These are phyloP conservation scores for Acorus gramineus DNA, from an alignment of 106 monocot genomes.

Conservation along the genomic window DNA sequence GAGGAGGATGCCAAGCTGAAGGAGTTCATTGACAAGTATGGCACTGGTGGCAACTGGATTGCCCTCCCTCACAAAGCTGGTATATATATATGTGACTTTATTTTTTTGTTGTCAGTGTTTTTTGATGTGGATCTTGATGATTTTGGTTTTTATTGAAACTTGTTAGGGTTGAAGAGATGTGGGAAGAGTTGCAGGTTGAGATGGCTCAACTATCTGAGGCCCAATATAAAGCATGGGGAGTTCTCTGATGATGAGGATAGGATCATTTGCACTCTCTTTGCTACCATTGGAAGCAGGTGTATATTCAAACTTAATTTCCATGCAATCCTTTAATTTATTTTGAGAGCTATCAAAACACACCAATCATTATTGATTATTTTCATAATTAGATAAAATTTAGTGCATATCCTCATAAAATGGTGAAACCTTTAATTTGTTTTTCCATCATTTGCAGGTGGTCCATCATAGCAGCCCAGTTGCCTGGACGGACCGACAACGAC, in stretches of 20 bases:
- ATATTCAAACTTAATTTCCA: neutral
- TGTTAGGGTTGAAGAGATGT: slow-evolving; percentile 6
- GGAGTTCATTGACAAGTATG: no score
- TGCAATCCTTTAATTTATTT: neutral
- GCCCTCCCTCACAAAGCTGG: slow-evolving; percentile 10
- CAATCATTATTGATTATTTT: neutral
- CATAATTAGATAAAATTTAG: neutral
- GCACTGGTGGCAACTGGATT: neutral
- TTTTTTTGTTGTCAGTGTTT: neutral
- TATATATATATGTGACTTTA: neutral
- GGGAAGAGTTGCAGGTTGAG: slow-evolving; percentile 13
- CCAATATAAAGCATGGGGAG: slow-evolving; percentile 11
- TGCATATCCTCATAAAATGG: neutral
- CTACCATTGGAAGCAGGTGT: slow-evolving; percentile 7
- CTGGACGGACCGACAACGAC: slow-evolving; percentile 6
- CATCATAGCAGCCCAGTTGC: slow-evolving; percentile 3
- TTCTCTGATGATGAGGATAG: slow-evolving; percentile 2
- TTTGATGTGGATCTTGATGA: neutral
- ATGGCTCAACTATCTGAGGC: slow-evolving; percentile 12
- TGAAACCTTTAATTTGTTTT: neutral
- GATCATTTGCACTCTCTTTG: slow-evolving; percentile 6
- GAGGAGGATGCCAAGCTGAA: no score
- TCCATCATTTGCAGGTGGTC: slow-evolving; percentile 1
- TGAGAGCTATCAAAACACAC: neutral
- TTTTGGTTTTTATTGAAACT: neutral